phyloP scores from a whole-genome alignment of 331 rosid genomes.

The Malus hybrid region DNA sequence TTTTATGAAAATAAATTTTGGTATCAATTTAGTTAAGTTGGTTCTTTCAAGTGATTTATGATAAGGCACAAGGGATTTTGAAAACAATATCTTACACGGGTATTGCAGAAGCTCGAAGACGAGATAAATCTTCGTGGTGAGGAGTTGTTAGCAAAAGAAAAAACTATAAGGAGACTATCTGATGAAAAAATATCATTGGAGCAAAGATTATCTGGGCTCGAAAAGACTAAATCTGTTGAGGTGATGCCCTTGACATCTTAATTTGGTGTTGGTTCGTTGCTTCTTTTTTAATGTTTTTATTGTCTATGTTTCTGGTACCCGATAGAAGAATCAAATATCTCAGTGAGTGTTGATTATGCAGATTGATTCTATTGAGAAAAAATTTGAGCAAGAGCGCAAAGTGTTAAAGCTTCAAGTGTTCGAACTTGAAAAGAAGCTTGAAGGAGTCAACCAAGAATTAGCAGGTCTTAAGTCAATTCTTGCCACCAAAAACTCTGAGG shows the following conservation, averaged over 20 bases:
- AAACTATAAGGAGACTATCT: conserved; percentile 46
- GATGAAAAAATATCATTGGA: conserved; percentile 54
- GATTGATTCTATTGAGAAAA: conserved; percentile 44
- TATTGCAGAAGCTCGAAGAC: conserved; percentile 52
- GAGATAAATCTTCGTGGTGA: conserved; percentile 56
- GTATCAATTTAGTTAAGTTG: neutral
- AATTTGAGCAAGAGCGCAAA: conserved; percentile 55
- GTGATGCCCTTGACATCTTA: conserved; percentile 25
- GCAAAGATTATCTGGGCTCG: conserved; percentile 46
- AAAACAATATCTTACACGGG: conserved; percentile 24
- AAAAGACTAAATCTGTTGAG: conserved; percentile 63
- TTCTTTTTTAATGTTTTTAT: neutral
- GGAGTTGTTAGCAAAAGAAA: conserved; percentile 59
- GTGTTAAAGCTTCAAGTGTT: conserved; percentile 37
- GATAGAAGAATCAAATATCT: conserved; percentile 1
- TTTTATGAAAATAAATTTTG: conserved; percentile 1
- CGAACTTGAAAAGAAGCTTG: conserved; percentile 65
- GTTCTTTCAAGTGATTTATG: neutral
- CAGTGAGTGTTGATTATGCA: conserved; percentile 35
- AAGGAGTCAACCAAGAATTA: conserved; percentile 41
- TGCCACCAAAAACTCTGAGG: conserved; percentile 53
- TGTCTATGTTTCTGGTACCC: conserved; percentile 1
- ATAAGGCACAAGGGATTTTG: conserved; percentile 1
- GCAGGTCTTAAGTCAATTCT: conserved; percentile 50
- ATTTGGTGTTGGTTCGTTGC: conserved; percentile 1